Evolutionary conservation across 495 filamentous ascomycete species (phyloP), one percentile per base, ranked within the genome.

Genomic region (Barbatosphaeria neglecta): DNA sequence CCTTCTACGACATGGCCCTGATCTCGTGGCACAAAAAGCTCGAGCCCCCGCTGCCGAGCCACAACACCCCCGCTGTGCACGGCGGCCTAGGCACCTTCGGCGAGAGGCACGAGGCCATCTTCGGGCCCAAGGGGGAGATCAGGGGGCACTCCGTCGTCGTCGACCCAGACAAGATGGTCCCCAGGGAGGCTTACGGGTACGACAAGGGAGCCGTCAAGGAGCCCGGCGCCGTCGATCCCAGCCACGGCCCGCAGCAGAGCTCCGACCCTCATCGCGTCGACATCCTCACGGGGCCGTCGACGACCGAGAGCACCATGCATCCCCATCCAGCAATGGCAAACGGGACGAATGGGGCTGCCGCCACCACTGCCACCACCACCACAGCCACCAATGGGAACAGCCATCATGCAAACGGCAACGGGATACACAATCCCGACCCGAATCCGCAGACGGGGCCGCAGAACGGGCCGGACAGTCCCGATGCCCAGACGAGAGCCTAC

Each of bases 1-100:
- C 75, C 2, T 54, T 90, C 28, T 88, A 86, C 50, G 85, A 90
- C 48, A 76, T 76, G 45, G 79, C 79, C 4, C 60, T 90, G 28
- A 68, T 87, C 6, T 81, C 81, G 0, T 90, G 83, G 83, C 68
- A 80, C 39, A 82, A 79, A 43, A 62, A 68, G 15, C 54, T 86
- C 9, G 63, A 82, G 1, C 80, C 84, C 2, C 70, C 80, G 2
- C 53, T 87, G 2, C 82, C 82, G 0, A 73, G 70, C 45, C 59
- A 74, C 18, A 55, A 63, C 9, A 69, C 65, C 0, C 74, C 82
- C 0, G 80, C 80, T 3, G 58, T 60, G 2, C 38, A 53, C 35
- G 59, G 43, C 16, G 48, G 45, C 23, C 27, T 57, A 6, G 46
- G 48, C 9, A 57, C 45, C 35, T 56, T 54, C 22, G 45, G 41